A percentile compares a stretch with the other conserved stretches of the same genome.
Evolutionary conservation across 805 yeast species (phyloP).

Genomic region (Kodamaea laetipori): DNA sequence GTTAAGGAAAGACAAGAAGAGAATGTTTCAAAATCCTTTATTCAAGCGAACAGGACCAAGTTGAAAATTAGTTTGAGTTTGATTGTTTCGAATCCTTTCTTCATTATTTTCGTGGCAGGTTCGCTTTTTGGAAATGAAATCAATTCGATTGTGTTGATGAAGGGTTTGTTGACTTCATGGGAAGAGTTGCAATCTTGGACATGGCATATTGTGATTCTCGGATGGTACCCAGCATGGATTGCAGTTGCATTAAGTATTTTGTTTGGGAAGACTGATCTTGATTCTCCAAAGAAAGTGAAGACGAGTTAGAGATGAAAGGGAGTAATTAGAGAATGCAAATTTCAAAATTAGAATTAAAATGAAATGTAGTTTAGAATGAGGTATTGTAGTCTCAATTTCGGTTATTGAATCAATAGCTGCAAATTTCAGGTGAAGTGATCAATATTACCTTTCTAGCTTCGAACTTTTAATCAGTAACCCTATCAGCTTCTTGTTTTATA

Average conservation of each 20-base stretch:
- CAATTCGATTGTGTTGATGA: constrained; percentile 44
- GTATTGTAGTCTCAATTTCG: too few relatives aligned
- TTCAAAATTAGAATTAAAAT: too few relatives aligned
- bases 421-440: too few relatives aligned
- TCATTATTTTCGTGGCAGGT: constrained; percentile 28
- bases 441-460: too few relatives aligned
- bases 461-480: too few relatives aligned
- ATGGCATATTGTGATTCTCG: constrained; percentile 69
- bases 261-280: constrained; percentile 30
- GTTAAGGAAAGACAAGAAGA: constrained; percentile 9
- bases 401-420: too few relatives aligned
- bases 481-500: too few relatives aligned
- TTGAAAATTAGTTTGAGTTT: constrained; percentile 30
- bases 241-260: constrained; percentile 29
- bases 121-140: constrained; percentile 30
- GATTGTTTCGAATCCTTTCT: constrained; percentile 55
- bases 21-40: not conserved
- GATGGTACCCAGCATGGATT: constrained; percentile 87
- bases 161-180: constrained; percentile 65
- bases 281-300: constrained; percentile 2
- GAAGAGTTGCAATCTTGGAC: constrained; percentile 77
- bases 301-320: not conserved
- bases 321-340: not conserved
- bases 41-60: constrained; percentile 16
- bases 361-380: too few relatives aligned